Base-by-base conservation (phyloP, 768 basidiomycete genomes). In the Cystobasidium tubakii region DNA sequence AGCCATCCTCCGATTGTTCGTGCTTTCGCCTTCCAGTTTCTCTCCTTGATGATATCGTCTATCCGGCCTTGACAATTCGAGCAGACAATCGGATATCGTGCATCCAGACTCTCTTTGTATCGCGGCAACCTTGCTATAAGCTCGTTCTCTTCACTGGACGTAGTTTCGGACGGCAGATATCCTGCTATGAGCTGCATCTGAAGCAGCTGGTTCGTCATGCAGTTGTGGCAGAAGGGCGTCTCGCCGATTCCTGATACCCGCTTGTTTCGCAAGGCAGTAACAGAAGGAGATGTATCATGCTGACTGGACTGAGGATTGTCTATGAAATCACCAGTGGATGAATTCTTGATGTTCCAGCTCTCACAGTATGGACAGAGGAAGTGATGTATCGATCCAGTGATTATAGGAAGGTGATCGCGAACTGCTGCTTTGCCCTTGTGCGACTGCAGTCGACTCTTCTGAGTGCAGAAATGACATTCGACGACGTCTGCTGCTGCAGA, bases 1-100 rank as follows among this genome's bases (percentile, higher is more conserved):
- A 71, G 69, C 69, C 69, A 71, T 27, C 69, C 69, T 55, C 69
- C 69, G 12, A 71, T 29, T 9, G 69, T 71, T 31, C 69, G 15
- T 36, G 69, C 69, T 34, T 71, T 71, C 17, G 69, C 69, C 54
- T 71, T 71, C 54, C 7, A 23, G 69, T 71, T 71, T 55, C 69
- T 36, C 25, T 71, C 69, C 36, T 71, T 27, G 15, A 71, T 71
- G 15, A 71, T 44, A 31, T 60, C 34, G 21, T 71, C 69, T n/a
- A 71, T 44, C 10, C 53, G 53, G 21, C 33, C 50, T 36, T 36
- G 36, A 55, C 69, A 71, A 27, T 39, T 33, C 33, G 29, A 1
- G 36, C 69, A 71, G 50, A 71, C 69, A 13, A 71, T 13, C 9
- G 69, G 69, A 44, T 71, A 71, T 7, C 69, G 69, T 2, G 53